Evolutionary conservation across 345 rosid species (phyloP).

Genomic region (Fremontodendron californicum): DNA sequence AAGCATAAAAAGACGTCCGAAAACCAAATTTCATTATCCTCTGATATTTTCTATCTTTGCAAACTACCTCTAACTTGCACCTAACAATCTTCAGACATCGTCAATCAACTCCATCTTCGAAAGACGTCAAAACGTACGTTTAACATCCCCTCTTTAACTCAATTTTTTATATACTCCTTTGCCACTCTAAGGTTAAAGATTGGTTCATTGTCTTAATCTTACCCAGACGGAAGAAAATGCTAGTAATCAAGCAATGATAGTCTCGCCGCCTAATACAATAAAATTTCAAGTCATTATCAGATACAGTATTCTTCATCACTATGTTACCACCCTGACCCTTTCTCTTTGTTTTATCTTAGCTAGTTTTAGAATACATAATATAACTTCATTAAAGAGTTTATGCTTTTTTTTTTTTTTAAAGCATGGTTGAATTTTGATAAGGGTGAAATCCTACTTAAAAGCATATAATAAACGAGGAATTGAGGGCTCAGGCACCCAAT

Average conservation of each 20-base stretch:
- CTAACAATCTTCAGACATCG: too few relatives aligned
- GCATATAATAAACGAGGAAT: background rate
- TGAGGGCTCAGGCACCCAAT: background rate
- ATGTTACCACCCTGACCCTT: background rate
- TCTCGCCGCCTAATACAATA: slow-evolving; percentile 23
- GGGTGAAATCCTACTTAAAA: background rate
- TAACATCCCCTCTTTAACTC: background rate
- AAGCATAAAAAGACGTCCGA: too few relatives aligned
- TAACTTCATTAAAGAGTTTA: background rate
- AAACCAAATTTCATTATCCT: too few relatives aligned
- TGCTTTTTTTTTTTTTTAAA: background rate
- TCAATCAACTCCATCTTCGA: too few relatives aligned
- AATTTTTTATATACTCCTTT: background rate
- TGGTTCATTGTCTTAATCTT: slow-evolving; percentile 19
- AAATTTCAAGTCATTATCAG: slow-evolving; percentile 16
- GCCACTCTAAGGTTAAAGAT: background rate
- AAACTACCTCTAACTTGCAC: too few relatives aligned
- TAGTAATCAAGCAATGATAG: slow-evolving; percentile 1
- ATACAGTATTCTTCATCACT: slow-evolving; percentile 13
- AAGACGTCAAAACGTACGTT: background rate
- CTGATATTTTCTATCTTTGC: too few relatives aligned
- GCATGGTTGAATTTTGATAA: background rate
- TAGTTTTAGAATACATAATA: background rate
- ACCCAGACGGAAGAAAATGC: slow-evolving; percentile 29
- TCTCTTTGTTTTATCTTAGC: background rate